phyloP scores from a whole-genome alignment of 2,329 filamentous ascomycete genomes.

The Xylaria sp. region DNA sequence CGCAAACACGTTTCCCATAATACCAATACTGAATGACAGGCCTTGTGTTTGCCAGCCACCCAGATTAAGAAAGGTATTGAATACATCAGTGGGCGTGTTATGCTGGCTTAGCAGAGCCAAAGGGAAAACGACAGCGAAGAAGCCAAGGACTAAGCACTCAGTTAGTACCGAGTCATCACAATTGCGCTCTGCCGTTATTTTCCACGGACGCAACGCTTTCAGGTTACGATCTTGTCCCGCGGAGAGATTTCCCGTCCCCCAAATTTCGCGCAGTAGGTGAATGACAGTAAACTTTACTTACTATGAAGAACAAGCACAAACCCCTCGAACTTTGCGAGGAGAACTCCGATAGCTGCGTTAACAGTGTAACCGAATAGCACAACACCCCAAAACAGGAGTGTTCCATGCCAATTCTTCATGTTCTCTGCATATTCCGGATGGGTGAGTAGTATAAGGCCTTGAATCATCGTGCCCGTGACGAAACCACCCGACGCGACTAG shows the following conservation, averaged over 20 bases:
- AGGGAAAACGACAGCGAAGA: slow-evolving; percentile 41
- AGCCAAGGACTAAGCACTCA: slow-evolving; percentile 47
- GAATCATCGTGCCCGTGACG: slow-evolving; percentile 38
- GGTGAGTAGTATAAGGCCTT: slow-evolving; percentile 37
- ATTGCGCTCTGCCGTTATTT: neutral
- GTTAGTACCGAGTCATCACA: neutral
- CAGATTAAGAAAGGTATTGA: slow-evolving; percentile 59
- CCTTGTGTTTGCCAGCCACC: slow-evolving; percentile 60
- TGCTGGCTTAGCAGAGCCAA: slow-evolving; percentile 52
- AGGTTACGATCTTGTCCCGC: neutral
- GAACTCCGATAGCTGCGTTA: slow-evolving; percentile 46
- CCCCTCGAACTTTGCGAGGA: slow-evolving; percentile 54
- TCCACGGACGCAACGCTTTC: neutral
- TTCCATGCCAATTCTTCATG: slow-evolving; percentile 38
- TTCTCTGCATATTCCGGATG: slow-evolving; percentile 33
- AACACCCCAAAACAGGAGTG: slow-evolving; percentile 50
- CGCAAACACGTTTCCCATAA: slow-evolving; percentile 40
- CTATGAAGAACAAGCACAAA: slow-evolving; percentile 54
- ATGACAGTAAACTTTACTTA: neutral
- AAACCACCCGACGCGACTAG: slow-evolving; percentile 25
- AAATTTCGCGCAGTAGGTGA: neutral
- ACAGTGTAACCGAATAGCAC: slow-evolving; percentile 55
- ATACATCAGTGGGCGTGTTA: slow-evolving; percentile 54
- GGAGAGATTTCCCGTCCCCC: neutral
- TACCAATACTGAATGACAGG: slow-evolving; percentile 46